Conservation (phyloP, 352 stramenopile species). For the Phytophthora constricta region DNA sequence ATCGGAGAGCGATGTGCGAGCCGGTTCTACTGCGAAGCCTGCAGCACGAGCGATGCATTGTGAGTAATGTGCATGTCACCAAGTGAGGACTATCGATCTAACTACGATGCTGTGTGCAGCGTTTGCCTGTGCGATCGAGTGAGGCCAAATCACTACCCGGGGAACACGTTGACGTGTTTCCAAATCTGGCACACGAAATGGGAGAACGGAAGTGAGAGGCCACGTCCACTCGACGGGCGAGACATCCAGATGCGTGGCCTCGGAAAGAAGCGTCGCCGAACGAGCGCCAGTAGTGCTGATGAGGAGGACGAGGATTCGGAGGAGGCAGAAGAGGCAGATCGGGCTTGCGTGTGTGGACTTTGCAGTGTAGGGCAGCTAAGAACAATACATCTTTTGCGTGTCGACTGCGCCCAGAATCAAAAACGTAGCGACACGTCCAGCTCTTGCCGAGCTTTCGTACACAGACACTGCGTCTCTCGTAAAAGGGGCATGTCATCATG, state of each 20-base stretch:
- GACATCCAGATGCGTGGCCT: not conserved
- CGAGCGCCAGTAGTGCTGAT: not conserved
- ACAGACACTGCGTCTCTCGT: not conserved
- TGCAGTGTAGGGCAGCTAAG: too few relatives aligned
- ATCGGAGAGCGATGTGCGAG: not conserved
- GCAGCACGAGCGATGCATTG: not conserved
- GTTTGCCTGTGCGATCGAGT: not conserved
- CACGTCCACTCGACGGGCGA: not conserved
- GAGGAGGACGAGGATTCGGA: not conserved
- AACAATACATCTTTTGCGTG: not conserved
- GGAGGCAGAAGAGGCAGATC: not conserved
- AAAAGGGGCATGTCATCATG: not conserved
- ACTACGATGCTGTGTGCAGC: not conserved
- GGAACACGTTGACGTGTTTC: not conserved
- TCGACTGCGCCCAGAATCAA: not conserved
- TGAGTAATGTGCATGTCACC: not conserved
- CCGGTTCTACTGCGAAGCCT: not conserved
- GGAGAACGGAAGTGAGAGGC: not conserved
- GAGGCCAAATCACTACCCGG: not conserved
- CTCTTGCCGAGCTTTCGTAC: not conserved
- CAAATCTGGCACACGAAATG: not conserved
- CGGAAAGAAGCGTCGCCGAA: not conserved
- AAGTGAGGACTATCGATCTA: not conserved
- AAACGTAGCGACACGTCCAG: not conserved
- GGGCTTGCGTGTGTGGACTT: not conserved